Evolutionary conservation across 257 asterid genomes (phyloP), one percentile per base, ranked within the genome.

Genomic region (Asclepias syriaca): DNA sequence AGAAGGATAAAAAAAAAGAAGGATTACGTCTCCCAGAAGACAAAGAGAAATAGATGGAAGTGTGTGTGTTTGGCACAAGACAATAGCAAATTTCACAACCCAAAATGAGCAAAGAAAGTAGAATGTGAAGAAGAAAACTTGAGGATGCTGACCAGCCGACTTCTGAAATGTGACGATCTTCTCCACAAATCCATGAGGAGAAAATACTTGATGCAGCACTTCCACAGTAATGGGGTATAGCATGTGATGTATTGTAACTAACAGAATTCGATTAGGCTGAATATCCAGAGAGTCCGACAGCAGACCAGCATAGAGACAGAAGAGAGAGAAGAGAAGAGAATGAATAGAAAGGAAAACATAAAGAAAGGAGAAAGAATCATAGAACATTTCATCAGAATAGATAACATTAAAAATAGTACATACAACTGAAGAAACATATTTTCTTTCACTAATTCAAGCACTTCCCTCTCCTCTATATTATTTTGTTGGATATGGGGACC

Each of bases 151-250:
- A 95, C 99, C 99, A 85, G 99, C 99, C 80, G 99, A 95, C 92
- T 95, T 92, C 96, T 95, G 99, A 90, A 92, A 95, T 12, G 98
- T 95, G 91, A 95, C 99, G 85, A 95, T 88, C 97, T 95, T 95
- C 97, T 95, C 99, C 76, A 95, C 96, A 80, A 84, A 86, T 84
- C 99, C 99, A 86, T 95, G 96, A 75, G 99, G 98, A 82, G 96
- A 95, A 86, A 95, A 92, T 75, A 95, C 99, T 90, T 95, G 99
- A 87, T 90, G 99, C 94, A 95, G 98, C 92, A 95, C 99, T 81
- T 95, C 99, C 97, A 92, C 97, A 76, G 98, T 95, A 77, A 95
- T 95, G 84, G 99, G 99, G 81, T 95, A 95, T 84, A 95, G 91
- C 98, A 95, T 88, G 91, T 95, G 99, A 86, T 95, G 99, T 82